phyloP scores from a whole-genome alignment of 441 rosid species.

The Jatropha podagrica region DNA sequence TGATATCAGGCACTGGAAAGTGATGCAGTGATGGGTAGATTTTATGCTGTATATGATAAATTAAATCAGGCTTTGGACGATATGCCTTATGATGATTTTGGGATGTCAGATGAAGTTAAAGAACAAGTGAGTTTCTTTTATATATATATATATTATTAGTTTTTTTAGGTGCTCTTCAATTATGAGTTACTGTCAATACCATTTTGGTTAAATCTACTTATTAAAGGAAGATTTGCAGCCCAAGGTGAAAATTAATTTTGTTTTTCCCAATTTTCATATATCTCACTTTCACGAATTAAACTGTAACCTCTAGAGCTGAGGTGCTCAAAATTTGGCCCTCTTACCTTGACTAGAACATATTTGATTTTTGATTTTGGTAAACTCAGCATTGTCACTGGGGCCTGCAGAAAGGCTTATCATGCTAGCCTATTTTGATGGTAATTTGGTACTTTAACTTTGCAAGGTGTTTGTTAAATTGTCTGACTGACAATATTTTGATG shows the following conservation, averaged over 20 bases:
- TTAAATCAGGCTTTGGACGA: constrained; percentile 48
- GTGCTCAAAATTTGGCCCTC: too few relatives aligned
- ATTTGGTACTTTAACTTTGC: too few relatives aligned
- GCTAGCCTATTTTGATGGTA: neutral
- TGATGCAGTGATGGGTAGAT: constrained; percentile 49
- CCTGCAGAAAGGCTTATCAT: neutral
- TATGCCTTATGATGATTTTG: constrained; percentile 50
- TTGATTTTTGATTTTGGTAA: neutral
- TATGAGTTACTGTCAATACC: neutral
- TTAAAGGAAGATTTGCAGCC: constrained; percentile 1
- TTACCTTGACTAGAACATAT: too few relatives aligned
- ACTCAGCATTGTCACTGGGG: neutral
- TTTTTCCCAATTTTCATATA: neutral
- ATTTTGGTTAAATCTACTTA: constrained; percentile 13
- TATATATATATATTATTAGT: neutral
- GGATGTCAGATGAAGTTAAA: constrained; percentile 54
- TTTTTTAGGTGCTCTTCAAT: neutral
- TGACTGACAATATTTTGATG: neutral
- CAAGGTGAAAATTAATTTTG: neutral
- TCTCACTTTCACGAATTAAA: neutral
- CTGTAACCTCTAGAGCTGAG: too few relatives aligned
- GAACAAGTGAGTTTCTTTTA: constrained; percentile 49
- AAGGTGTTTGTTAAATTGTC: neutral
- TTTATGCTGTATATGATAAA: constrained; percentile 55
- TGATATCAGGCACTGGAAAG: constrained; percentile 56